Evolutionary conservation across 306 rosid species (phyloP).

Genomic region (Datisca glomerata): DNA sequence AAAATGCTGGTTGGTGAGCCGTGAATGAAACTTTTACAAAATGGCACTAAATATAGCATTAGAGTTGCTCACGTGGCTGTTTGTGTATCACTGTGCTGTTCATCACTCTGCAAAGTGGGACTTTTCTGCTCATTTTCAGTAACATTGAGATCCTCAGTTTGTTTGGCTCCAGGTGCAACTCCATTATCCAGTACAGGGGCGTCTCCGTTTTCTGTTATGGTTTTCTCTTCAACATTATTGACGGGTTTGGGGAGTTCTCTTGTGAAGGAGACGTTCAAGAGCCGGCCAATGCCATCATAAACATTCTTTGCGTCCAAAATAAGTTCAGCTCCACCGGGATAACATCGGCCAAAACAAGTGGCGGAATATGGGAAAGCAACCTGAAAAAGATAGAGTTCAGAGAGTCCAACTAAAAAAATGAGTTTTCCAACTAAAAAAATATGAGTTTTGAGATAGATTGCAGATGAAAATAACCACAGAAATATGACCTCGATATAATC

Average conservation of each 20-base stretch:
- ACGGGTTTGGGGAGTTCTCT: constrained; percentile 58
- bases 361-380: constrained; percentile 86
- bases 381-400: constrained; percentile 25
- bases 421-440: constrained; percentile 1
- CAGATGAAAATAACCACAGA: constrained; percentile 1
- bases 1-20: too few species aligned
- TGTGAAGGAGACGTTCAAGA: constrained; percentile 51
- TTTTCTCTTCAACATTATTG: constrained; percentile 31
- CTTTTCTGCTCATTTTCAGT: constrained; percentile 22
- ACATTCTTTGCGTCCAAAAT: constrained; percentile 63
- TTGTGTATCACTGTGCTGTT: constrained; percentile 22
- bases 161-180: constrained; percentile 21
- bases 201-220: constrained; percentile 43
- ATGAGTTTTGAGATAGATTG: too few species aligned
- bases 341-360: constrained; percentile 91
- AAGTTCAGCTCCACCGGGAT: constrained; percentile 62
- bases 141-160: too few species aligned
- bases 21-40: background rate
- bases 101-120: constrained; percentile 23
- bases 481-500: constrained; percentile 70
- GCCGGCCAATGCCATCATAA: constrained; percentile 60
- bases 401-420: too few species aligned
- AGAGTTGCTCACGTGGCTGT: constrained; percentile 13
- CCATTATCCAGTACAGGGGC: constrained; percentile 50
- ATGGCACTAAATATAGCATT: constrained; percentile 15